phyloP scores from a whole-genome alignment of 2,329 filamentous ascomycete species.

The Helotiales sp. region DNA sequence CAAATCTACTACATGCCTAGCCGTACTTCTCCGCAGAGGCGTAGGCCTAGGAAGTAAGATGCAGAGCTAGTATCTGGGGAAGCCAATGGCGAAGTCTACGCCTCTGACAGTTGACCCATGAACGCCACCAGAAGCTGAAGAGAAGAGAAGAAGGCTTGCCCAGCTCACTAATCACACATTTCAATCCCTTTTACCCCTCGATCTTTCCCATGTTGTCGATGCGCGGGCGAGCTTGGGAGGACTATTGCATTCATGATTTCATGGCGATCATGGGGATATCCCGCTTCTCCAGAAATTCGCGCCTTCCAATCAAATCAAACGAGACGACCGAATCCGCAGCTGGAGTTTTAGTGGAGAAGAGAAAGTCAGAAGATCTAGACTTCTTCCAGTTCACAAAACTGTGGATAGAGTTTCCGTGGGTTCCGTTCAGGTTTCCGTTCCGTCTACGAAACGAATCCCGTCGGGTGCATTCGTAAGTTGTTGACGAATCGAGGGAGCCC shows the following conservation, averaged over 20 bases:
- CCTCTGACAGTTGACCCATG: constrained; percentile 1
- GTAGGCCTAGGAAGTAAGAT: not conserved
- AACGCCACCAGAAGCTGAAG: not conserved
- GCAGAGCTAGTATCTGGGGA: constrained; percentile 6
- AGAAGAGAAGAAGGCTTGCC: not conserved
- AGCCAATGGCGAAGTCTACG: not conserved
- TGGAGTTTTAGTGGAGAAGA: not conserved
- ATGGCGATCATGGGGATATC: constrained; percentile 9
- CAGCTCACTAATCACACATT: not conserved
- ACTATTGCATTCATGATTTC: not conserved
- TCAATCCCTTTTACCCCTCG: not conserved
- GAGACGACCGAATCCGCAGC: too few relatives aligned
- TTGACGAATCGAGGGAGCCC: not conserved
- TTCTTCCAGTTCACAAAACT: not conserved
- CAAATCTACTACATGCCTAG: not conserved
- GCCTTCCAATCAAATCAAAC: too few relatives aligned
- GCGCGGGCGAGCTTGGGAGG: too few relatives aligned
- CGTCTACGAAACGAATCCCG: not conserved
- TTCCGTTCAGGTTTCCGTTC: not conserved
- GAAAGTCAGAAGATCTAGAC: not conserved
- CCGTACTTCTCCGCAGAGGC: constrained; percentile 7
- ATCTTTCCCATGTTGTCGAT: not conserved
- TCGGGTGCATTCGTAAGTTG: not conserved
- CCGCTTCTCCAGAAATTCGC: constrained; percentile 28
- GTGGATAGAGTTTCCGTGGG: not conserved